A percentile compares a stretch with the other conserved stretches of the same genome.
Evolutionary conservation across 2,329 filamentous ascomycete genomes (phyloP).

Genomic region (Emmonsiellopsis sp.): DNA sequence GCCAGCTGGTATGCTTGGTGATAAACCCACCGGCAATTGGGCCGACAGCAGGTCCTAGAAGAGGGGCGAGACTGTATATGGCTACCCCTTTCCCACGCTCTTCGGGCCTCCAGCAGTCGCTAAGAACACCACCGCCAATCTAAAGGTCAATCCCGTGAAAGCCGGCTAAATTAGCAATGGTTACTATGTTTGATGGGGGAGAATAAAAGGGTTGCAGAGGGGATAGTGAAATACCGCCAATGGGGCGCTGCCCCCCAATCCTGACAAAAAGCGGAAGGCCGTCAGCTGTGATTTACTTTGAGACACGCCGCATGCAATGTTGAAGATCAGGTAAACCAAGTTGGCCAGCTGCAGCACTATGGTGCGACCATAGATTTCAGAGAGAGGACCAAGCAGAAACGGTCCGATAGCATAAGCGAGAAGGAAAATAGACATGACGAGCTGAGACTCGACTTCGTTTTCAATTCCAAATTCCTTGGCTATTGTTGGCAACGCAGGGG

Average conservation of each 20-base stretch:
- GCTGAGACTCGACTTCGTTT: slow-evolving; percentile 23
- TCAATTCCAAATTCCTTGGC: slow-evolving; percentile 44
- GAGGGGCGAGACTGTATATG: slow-evolving; percentile 53
- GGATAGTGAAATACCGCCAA: slow-evolving; percentile 32
- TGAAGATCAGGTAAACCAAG: slow-evolving; percentile 48
- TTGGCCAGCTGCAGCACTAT: slow-evolving; percentile 47
- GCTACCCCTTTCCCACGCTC: slow-evolving; percentile 54
- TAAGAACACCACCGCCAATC: slow-evolving; percentile 41
- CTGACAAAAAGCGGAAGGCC: slow-evolving; percentile 49
- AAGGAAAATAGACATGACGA: slow-evolving; percentile 43
- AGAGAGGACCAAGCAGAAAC: slow-evolving; percentile 43
- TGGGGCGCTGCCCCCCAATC: slow-evolving; percentile 49
- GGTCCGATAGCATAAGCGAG: slow-evolving; percentile 46
- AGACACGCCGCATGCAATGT: slow-evolving; percentile 50
- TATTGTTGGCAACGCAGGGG: slow-evolving; percentile 44
- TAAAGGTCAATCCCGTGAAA: slow-evolving; percentile 8
- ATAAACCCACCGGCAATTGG: slow-evolving; percentile 59
- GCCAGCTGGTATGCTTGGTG: slow-evolving; percentile 54
- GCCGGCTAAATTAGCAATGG: background rate
- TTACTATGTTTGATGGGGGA: background rate
- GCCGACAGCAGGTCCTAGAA: slow-evolving; percentile 57
- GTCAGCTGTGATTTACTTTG: slow-evolving; percentile 46
- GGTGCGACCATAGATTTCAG: slow-evolving; percentile 47
- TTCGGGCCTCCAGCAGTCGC: slow-evolving; percentile 52
- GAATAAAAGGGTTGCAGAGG: slow-evolving; percentile 10